These are phyloP conservation scores for Penicillium robsamsonii DNA, from an alignment of 495 filamentous ascomycete species.

Conservation along the genomic window DNA sequence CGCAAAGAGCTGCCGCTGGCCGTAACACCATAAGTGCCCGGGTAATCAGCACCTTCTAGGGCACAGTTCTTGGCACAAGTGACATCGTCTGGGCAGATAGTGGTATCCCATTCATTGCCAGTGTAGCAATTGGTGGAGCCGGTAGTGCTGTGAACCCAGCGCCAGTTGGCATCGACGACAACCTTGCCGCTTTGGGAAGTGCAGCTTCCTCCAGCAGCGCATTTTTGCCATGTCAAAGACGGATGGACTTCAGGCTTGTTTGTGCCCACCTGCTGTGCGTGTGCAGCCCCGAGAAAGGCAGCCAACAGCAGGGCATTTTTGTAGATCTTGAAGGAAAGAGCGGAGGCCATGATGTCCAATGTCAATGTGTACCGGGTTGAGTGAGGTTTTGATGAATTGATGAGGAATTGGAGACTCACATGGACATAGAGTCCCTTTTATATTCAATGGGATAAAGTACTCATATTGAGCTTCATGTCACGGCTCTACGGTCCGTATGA, in stretches of 20 bases:
- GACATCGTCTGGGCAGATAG: conserved; percentile 51
- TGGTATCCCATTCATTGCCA: conserved; percentile 55
- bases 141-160: conserved; percentile 53
- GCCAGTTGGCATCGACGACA: conserved; percentile 65
- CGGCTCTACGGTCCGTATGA: conserved; percentile 21
- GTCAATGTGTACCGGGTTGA: neutral
- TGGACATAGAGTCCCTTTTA: conserved; percentile 5
- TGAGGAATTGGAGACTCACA: neutral
- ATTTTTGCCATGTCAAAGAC: conserved; percentile 55
- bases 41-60: conserved; percentile 60
- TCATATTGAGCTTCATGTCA: neutral
- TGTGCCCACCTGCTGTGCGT: conserved; percentile 20
- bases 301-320: conserved; percentile 19
- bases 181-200: conserved; percentile 50
- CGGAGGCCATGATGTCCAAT: conserved; percentile 18
- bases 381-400: neutral
- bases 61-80: conserved; percentile 58
- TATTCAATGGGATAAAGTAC: neutral
- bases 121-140: conserved; percentile 64
- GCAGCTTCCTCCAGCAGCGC: conserved; percentile 52
- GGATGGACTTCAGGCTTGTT: conserved; percentile 12
- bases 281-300: neutral
- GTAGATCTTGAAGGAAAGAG: conserved; percentile 25
- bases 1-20: conserved; percentile 49
- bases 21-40: conserved; percentile 51